A percentile compares a stretch with the other conserved stretches of the same genome.
Evolutionary conservation across 2,329 filamentous ascomycete species (phyloP).

Genomic region (Colletotrichum costaricense): DNA sequence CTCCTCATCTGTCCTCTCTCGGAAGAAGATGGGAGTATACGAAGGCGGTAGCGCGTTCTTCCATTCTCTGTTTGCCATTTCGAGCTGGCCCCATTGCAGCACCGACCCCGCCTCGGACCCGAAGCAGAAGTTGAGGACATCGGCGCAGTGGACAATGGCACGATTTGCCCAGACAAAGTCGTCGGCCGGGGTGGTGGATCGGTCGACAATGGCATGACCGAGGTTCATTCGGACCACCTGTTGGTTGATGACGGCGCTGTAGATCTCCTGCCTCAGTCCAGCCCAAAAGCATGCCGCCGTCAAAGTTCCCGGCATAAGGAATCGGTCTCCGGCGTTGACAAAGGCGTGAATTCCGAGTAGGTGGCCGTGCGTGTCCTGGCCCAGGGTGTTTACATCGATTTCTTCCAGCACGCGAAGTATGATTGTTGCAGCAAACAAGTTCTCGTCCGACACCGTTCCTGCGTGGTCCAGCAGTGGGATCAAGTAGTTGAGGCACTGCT

Average conservation of each 20-base stretch:
- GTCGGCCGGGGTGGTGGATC: constrained; percentile 56
- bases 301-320: constrained; percentile 47
- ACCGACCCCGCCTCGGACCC: constrained; percentile 45
- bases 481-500: constrained; percentile 62
- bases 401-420: constrained; percentile 69
- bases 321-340: constrained; percentile 52
- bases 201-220: constrained; percentile 59
- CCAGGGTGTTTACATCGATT: constrained; percentile 54
- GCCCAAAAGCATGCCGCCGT: constrained; percentile 69
- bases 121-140: constrained; percentile 74
- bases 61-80: constrained; percentile 36
- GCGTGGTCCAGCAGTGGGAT: constrained; percentile 58
- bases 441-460: constrained; percentile 57
- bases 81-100: constrained; percentile 34
- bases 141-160: constrained; percentile 71
- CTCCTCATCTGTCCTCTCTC: constrained; percentile 41
- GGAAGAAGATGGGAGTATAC: constrained; percentile 37
- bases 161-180: constrained; percentile 71
- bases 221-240: constrained; percentile 61
- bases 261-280: constrained; percentile 70
- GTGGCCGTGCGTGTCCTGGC: constrained; percentile 59
- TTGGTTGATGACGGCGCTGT: constrained; percentile 63
- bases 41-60: constrained; percentile 34
- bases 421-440: constrained; percentile 65
- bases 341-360: constrained; percentile 59